Base-by-base conservation (phyloP, 2,329 filamentous ascomycete genomes). In the Apiospora hydei region DNA sequence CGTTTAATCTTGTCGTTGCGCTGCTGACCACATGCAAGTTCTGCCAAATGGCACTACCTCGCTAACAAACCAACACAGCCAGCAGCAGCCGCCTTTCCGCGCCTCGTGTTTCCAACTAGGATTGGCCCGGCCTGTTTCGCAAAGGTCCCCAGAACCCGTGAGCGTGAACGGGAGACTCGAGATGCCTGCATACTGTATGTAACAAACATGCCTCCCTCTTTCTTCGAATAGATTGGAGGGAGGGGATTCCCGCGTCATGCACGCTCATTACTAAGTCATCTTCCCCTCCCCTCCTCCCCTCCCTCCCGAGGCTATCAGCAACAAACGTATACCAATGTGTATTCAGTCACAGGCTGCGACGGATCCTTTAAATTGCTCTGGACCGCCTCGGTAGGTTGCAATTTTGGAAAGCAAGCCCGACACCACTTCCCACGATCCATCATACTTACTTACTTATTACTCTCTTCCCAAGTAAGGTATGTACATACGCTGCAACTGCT, bases 41-140 rank as follows among this genome's bases (percentile, higher is more conserved):
- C 46, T 26, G 26, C 53, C 6, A 53, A 34, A 18, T 61, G 26
- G 26, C 11, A 26, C 13, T 57, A 57, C 13, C 2, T 16, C 26
- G 10, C 16, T 34, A 38, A 11, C 6, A 38, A 21, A 18, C 26
- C 30, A 30, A 57, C 26, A 26, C 51, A 11, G 26, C 51, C 51
- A 57, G 26, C 34, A 21, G n/a, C n/a, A 21, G 53, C 53, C 53
- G 53, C 53, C 53, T 61, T 38, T 61, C 53, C 53, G 30, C 53
- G 53, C 53, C 30, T 61, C 53, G 51, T 57, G 51, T 57, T 57
- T 57, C 51, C 51, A 34, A 57, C 51, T 57, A 57, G 51, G 51
- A 57, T 57, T 57, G 51, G 51, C 51, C 13, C 51, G 51, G 51
- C 26, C 26, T 57, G 51, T 57, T 34, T 57, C 51, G 51, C 30